Percentiles rank a stretch among this genome's conserved stretches.
These are phyloP conservation scores for Didymella segeticola DNA, from an alignment of 2,329 filamentous ascomycete genomes.

Conservation along the genomic window DNA sequence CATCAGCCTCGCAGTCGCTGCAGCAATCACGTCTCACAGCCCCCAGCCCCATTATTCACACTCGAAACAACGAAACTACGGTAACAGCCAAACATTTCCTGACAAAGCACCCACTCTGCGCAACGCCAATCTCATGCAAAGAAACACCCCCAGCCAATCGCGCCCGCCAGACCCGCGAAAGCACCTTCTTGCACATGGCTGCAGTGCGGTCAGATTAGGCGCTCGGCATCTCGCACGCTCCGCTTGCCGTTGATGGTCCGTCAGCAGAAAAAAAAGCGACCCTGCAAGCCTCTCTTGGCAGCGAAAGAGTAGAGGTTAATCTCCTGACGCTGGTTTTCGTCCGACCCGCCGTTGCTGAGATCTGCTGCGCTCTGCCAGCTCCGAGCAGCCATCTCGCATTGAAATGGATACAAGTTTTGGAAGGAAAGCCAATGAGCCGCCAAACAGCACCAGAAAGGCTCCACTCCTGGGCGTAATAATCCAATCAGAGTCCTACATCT, in stretches of 20 bases:
- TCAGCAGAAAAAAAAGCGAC: conserved; percentile 4
- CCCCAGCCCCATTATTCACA: conserved; percentile 16
- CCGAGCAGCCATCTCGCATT: no score
- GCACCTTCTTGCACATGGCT: conserved; percentile 11
- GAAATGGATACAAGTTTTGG: no score
- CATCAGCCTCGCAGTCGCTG: conserved; percentile 27
- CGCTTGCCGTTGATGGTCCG: conserved; percentile 17
- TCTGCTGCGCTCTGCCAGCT: no score
- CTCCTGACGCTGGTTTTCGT: conserved; percentile 18
- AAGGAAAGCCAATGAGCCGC: no score
- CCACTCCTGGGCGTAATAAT: no score
- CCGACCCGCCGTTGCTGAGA: no score
- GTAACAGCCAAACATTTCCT: conserved; percentile 15
- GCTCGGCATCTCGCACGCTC: conserved; percentile 33
- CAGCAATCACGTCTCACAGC: conserved; percentile 28
- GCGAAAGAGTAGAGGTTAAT: conserved; percentile 8
- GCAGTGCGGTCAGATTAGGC: conserved; percentile 23
- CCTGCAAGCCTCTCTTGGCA: conserved; percentile 6
- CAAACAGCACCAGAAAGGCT: no score
- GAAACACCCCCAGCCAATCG: conserved; percentile 20
- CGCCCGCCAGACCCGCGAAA: not conserved
- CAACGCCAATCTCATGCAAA: not conserved
- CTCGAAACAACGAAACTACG: conserved; percentile 15
- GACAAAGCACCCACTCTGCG: conserved; percentile 6
- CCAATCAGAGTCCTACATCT: no score